Evolutionary conservation across 139 green algal genomes (phyloP).

Genomic region (Picochlorum sp.): DNA sequence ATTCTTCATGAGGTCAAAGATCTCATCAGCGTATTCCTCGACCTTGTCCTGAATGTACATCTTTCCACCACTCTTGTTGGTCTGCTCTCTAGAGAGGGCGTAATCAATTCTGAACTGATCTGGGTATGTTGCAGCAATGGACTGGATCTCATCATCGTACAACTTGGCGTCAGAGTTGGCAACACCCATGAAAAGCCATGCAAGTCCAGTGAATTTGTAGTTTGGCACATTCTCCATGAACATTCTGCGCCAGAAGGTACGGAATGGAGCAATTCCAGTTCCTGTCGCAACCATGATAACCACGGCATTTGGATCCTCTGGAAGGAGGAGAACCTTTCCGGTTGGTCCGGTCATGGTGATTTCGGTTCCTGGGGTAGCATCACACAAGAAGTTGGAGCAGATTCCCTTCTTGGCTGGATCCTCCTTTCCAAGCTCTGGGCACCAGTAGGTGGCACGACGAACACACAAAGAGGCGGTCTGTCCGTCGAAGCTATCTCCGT

Average conservation of each 20-base stretch:
- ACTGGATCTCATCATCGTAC: conserved; percentile 94
- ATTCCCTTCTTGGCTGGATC: conserved; percentile 80
- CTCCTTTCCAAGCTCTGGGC: conserved; percentile 59
- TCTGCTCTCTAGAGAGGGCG: conserved; percentile 80
- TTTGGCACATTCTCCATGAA: conserved; percentile 90
- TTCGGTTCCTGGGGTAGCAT: conserved; percentile 82
- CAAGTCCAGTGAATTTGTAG: conserved; percentile 83
- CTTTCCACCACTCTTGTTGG: conserved; percentile 27
- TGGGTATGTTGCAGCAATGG: conserved; percentile 48
- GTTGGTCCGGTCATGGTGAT: conserved; percentile 95
- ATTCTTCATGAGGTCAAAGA: conserved; percentile 93
- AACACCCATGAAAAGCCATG: conserved; percentile 99
- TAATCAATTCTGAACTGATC: conserved; percentile 97
- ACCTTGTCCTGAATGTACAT: conserved; percentile 87
- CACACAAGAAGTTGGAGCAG: conserved; percentile 99
- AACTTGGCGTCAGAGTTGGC: conserved; percentile 94
- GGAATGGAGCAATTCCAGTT: conserved; percentile 97
- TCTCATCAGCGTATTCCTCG: conserved; percentile 96
- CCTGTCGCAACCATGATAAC: conserved; percentile 98
- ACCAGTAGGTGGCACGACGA: conserved; percentile 82
- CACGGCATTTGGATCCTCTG: conserved; percentile 75
- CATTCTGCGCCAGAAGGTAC: conserved; percentile 88
- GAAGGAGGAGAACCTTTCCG: conserved; percentile 95
- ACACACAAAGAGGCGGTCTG: conserved; percentile 94
- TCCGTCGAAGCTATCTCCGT: conserved; percentile 94